Conservation (phyloP, 2,329 filamentous ascomycete genomes). For the Pleomassaria siparia region DNA sequence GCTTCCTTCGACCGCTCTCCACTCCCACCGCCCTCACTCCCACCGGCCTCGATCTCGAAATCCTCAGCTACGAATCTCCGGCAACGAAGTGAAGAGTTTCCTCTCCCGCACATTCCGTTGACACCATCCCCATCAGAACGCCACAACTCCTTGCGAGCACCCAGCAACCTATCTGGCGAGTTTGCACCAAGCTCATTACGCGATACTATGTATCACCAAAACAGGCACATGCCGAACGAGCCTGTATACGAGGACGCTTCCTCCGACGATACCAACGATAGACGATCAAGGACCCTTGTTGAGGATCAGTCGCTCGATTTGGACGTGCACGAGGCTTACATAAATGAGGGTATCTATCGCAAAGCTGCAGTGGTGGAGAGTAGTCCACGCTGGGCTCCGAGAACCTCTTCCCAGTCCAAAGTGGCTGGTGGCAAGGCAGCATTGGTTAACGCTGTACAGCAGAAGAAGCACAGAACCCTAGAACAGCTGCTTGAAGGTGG, state of each 20-base stretch:
- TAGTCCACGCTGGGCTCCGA: slow-evolving; percentile 18
- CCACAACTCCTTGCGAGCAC: background rate
- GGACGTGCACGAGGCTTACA: slow-evolving; percentile 3
- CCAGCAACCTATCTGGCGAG: slow-evolving; percentile 1
- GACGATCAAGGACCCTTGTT: background rate
- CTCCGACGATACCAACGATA: background rate
- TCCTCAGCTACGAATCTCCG: background rate
- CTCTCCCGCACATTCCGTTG: too few species aligned
- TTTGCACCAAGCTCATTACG: background rate
- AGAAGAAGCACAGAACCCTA: slow-evolving; percentile 64
- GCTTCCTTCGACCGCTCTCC: too few species aligned
- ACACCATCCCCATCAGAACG: background rate
- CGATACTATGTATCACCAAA: background rate
- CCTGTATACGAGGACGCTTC: background rate
- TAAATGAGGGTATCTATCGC: slow-evolving; percentile 8
- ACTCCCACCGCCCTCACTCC: slow-evolving; percentile 10
- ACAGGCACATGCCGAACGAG: background rate
- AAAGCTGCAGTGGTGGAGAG: slow-evolving; percentile 12
- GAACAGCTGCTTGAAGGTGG: slow-evolving; percentile 38
- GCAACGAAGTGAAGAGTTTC: background rate
- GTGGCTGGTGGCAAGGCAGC: slow-evolving; percentile 38
- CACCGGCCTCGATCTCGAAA: background rate
- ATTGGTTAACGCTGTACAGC: slow-evolving; percentile 58
- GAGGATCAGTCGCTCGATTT: slow-evolving; percentile 4
- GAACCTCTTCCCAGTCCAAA: slow-evolving; percentile 27